Conservation (phyloP, 441 rosid genomes). For the Hura crepitans region DNA sequence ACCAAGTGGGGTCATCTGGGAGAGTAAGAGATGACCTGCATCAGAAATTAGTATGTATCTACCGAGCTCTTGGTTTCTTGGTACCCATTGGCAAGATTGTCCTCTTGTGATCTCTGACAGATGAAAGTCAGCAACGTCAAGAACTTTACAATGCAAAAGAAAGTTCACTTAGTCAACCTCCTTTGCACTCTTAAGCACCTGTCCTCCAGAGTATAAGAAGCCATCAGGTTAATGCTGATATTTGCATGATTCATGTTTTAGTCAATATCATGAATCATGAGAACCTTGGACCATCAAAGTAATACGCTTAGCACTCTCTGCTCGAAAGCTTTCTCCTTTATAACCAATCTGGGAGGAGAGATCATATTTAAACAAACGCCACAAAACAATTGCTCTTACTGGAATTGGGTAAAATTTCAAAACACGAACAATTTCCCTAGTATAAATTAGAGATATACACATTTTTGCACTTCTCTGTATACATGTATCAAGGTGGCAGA, state of each 20-base stretch:
- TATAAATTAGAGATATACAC: conserved; percentile 5
- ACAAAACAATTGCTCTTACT: conserved; percentile 24
- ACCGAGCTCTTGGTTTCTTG: conserved; percentile 24
- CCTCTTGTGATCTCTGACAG: not conserved
- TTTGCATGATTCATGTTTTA: conserved; percentile 42
- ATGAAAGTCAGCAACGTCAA: conserved; percentile 21
- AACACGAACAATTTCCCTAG: conserved; percentile 14
- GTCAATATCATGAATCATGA: conserved; percentile 79
- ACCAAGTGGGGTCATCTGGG: conserved; percentile 30
- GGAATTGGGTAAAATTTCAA: conserved; percentile 16
- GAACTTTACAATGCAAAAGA: conserved; percentile 28
- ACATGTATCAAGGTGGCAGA: not conserved
- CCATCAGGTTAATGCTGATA: conserved; percentile 53
- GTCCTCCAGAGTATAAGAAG: conserved; percentile 65
- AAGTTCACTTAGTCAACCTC: conserved; percentile 35
- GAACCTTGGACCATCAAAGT: conserved; percentile 80
- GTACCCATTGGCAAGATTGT: conserved; percentile 14
- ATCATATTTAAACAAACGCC: conserved; percentile 36
- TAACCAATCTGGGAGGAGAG: conserved; percentile 79
- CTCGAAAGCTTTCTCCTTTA: conserved; percentile 76
- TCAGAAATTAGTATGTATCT: conserved; percentile 31
- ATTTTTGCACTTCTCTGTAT: not conserved
- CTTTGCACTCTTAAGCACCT: conserved; percentile 53
- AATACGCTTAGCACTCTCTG: conserved; percentile 88
- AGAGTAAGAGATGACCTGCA: conserved; percentile 29